These are phyloP conservation scores for Hymenoscyphus scutula DNA, from an alignment of 2,329 filamentous ascomycete species.

Conservation along the genomic window DNA sequence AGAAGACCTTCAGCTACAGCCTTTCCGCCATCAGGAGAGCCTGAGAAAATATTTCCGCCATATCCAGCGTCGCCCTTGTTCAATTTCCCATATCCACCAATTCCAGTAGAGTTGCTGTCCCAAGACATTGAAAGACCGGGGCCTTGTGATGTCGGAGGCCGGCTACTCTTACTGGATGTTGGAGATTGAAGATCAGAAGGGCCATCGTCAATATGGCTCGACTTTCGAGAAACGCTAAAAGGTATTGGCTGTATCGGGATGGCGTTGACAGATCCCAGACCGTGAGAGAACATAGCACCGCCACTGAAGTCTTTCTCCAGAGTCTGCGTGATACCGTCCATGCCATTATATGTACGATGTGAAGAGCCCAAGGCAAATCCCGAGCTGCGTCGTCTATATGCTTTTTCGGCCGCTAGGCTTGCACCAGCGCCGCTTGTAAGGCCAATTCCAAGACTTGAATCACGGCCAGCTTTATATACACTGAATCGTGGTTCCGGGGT, in stretches of 20 bases:
- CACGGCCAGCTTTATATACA: constrained; percentile 63
- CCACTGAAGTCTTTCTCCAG: constrained; percentile 27
- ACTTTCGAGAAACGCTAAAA: constrained; percentile 41
- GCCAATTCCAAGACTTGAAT: constrained; percentile 26
- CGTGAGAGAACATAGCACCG: constrained; percentile 25
- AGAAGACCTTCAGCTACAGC: constrained; percentile 63
- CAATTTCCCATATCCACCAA: constrained; percentile 62
- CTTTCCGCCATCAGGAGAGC: constrained; percentile 39
- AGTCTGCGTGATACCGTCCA: constrained; percentile 31
- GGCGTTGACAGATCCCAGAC: constrained; percentile 28
- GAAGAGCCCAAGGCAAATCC: constrained; percentile 42
- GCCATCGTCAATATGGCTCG: constrained; percentile 20
- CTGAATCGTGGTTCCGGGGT: constrained; percentile 84
- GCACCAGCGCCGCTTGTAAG: constrained; percentile 44
- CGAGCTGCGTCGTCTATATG: constrained; percentile 55
- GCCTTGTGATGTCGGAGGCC: constrained; percentile 36
- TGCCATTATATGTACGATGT: constrained; percentile 28
- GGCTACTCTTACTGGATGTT: constrained; percentile 33
- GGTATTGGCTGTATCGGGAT: constrained; percentile 51
- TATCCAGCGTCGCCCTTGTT: constrained; percentile 64
- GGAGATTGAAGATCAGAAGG: constrained; percentile 35
- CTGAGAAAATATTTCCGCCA: constrained; percentile 52
- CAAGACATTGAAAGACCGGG: constrained; percentile 30
- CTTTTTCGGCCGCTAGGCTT: constrained; percentile 57
- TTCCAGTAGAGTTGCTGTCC: constrained; percentile 27